Percentiles rank a stretch among this genome's conserved stretches.
Evolutionary conservation across 2,329 filamentous ascomycete genomes (phyloP).

Genomic region (Thielaviopsis populi): DNA sequence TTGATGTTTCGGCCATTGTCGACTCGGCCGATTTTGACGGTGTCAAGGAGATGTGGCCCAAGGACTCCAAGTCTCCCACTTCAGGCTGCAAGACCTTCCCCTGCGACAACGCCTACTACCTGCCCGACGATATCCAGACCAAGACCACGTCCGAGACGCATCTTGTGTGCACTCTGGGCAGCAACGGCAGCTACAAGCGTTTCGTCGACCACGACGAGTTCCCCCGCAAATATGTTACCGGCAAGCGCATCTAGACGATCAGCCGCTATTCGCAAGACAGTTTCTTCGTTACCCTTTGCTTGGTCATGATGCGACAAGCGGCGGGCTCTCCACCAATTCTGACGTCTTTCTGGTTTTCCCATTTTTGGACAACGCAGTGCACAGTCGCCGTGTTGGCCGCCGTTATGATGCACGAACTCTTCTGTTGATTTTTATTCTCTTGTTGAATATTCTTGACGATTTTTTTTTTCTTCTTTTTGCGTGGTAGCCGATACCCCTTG

Average conservation of each 20-base stretch:
- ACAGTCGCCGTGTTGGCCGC: neutral
- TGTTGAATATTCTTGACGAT: neutral
- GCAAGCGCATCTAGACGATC: constrained; percentile 7
- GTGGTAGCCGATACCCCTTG: neutral
- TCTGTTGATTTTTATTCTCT: neutral
- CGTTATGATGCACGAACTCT: constrained; percentile 14
- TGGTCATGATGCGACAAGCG: neutral
- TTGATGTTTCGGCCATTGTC: constrained; percentile 45
- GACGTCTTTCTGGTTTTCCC: neutral
- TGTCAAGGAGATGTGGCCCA: constrained; percentile 41
- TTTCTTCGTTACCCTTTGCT: neutral
- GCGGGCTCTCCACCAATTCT: neutral
- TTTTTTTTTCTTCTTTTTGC: neutral
- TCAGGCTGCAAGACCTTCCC: constrained; percentile 39
- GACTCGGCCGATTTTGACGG: constrained; percentile 34
- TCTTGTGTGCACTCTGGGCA: constrained; percentile 37
- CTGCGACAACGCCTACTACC: constrained; percentile 40
- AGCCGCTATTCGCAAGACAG: neutral
- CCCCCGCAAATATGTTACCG: constrained; percentile 15
- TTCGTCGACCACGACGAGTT: constrained; percentile 11
- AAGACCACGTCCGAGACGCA: constrained; percentile 34
- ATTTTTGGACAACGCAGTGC: neutral
- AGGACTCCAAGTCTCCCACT: constrained; percentile 24
- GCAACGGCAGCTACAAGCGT: constrained; percentile 16
- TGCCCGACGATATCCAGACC: constrained; percentile 40